Evolutionary conservation across 192 early-diverging fungal genomes (phyloP).

Genomic region (Backusella macrospora): DNA sequence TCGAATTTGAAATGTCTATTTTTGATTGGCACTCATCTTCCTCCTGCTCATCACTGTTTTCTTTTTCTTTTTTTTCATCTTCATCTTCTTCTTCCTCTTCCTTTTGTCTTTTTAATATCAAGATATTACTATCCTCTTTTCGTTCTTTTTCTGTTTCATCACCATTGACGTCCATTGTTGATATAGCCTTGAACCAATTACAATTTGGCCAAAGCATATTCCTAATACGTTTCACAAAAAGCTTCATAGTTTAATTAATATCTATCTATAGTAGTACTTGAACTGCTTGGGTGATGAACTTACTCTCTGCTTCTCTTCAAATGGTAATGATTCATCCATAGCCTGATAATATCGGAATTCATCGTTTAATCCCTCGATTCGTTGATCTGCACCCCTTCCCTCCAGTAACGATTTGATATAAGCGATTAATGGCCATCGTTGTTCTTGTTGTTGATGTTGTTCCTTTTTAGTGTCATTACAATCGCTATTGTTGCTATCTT

Average conservation of each 20-base stretch:
- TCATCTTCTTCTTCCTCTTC: not conserved
- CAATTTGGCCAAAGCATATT: conserved; percentile 48
- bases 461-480: not conserved
- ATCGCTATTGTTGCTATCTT: not conserved
- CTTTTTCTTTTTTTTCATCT: not conserved
- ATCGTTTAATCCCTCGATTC: not conserved
- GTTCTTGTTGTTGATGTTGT: not conserved
- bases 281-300: not conserved
- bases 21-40: not conserved
- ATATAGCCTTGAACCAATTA: conserved; percentile 37
- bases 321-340: conserved; percentile 25
- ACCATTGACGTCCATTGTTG: not conserved
- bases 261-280: not conserved
- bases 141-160: too few relatives aligned
- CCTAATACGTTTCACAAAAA: conserved; percentile 43
- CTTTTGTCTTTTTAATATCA: conserved; percentile 1
- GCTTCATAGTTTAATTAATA: conserved; percentile 16
- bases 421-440: conserved; percentile 25
- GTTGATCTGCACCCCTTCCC: conserved; percentile 24
- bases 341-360: conserved; percentile 29
- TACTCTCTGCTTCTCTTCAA: conserved; percentile 11
- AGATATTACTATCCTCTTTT: conserved; percentile 18
- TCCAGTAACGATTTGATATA: conserved; percentile 28
- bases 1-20: conserved; percentile 33
- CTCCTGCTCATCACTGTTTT: too few relatives aligned